phyloP scores from a whole-genome alignment of 441 rosid genomes.

The Syzygium syzygioides region DNA sequence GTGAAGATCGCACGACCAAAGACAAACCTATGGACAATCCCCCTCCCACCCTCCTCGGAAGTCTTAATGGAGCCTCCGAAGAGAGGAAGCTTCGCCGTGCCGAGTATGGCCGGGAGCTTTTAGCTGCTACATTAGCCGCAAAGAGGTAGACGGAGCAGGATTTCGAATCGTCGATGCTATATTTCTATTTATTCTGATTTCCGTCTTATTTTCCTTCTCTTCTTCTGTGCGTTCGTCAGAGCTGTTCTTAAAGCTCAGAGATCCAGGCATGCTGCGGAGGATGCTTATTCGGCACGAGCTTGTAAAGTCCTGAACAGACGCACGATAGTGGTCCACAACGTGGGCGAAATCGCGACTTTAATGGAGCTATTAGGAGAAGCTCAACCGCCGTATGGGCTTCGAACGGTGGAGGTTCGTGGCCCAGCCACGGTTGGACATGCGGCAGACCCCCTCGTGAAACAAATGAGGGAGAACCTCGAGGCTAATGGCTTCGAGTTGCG shows the following conservation, averaged over 20 bases:
- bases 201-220: no score
- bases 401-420: neutral
- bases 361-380: no score
- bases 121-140: neutral
- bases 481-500: neutral
- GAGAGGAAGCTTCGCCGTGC: neutral
- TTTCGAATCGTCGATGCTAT: neutral
- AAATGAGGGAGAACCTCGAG: neutral
- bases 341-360: no score
- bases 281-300: no score
- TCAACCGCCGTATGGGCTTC: fast-evolving
- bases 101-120: neutral
- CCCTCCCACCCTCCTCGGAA: neutral
- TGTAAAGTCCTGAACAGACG: no score
- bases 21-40: neutral
- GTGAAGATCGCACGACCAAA: neutral
- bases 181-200: no score
- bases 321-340: no score
- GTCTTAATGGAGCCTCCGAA: neutral
- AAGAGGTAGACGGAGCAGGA: neutral
- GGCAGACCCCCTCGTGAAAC: no score
- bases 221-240: no score
- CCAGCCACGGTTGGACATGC: neutral
- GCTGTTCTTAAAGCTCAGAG: no score
- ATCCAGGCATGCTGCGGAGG: no score